These are phyloP conservation scores for Rhizophagus prolifer DNA, from an alignment of 192 early-diverging fungal genomes.

Conservation along the genomic window DNA sequence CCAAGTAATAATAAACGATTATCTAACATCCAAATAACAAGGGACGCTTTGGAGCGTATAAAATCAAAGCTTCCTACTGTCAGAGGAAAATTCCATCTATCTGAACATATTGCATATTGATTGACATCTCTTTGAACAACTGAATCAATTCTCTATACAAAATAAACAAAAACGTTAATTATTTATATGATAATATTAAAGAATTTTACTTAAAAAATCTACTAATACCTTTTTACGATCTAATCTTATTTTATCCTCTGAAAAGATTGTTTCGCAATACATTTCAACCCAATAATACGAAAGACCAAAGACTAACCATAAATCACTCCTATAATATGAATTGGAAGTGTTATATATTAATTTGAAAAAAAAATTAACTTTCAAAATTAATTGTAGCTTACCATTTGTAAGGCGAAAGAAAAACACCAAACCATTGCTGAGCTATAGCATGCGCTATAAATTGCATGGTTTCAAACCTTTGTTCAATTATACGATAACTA, in stretches of 20 bases:
- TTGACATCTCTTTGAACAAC: conserved; percentile 82
- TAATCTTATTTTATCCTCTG: conserved; percentile 86
- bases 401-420: conserved; percentile 58
- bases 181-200: neutral
- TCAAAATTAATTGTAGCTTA: neutral
- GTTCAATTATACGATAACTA: conserved; percentile 77
- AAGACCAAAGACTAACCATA: conserved; percentile 86
- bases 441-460: conserved; percentile 70
- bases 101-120: conserved; percentile 81
- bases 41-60: conserved; percentile 76
- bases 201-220: neutral
- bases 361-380: neutral
- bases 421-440: conserved; percentile 95
- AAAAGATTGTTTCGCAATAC: conserved; percentile 80
- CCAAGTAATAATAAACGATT: conserved; percentile 78
- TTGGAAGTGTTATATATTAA: neutral
- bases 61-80: conserved; percentile 70
- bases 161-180: neutral
- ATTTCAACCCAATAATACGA: conserved; percentile 71
- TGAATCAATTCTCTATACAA: conserved; percentile 74
- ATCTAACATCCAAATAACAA: conserved; percentile 93
- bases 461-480: conserved; percentile 79
- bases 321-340: conserved; percentile 65
- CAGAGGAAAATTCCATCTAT: conserved; percentile 49
- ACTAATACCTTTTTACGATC: conserved; percentile 67